phyloP scores from a whole-genome alignment of 768 basidiomycete species.

The Gautieria morchelliformis region DNA sequence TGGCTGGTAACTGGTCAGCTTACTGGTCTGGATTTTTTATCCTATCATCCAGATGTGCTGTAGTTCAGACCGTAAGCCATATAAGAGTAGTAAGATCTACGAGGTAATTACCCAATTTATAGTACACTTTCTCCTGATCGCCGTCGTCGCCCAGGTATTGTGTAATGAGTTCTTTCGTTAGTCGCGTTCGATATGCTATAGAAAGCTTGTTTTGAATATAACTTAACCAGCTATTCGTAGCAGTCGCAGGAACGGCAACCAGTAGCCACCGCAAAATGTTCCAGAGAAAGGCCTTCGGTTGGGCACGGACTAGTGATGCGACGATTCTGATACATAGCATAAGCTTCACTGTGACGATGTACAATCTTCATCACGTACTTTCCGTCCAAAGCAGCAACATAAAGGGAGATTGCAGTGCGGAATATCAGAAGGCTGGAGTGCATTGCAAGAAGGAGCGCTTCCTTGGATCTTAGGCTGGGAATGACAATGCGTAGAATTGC shows the following conservation, averaged over 20 bases:
- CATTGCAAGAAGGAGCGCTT: slow-evolving; percentile 77
- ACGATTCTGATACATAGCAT: slow-evolving; percentile 58
- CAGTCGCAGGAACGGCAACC: slow-evolving; percentile 88
- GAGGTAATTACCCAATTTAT: slow-evolving; percentile 65
- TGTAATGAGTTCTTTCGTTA: slow-evolving; percentile 74
- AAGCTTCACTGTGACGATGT: background rate
- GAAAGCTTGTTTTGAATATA: slow-evolving; percentile 91
- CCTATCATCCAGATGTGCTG: slow-evolving; percentile 89
- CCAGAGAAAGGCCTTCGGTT: slow-evolving; percentile 64
- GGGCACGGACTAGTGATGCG: slow-evolving; percentile 84
- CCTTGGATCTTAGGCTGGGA: slow-evolving; percentile 75
- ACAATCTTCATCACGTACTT: slow-evolving; percentile 39
- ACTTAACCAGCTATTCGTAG: slow-evolving; percentile 87
- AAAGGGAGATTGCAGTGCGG: slow-evolving; percentile 85
- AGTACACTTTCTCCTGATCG: slow-evolving; percentile 81
- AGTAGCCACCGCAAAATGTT: slow-evolving; percentile 87
- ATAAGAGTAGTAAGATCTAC: background rate
- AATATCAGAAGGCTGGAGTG: slow-evolving; percentile 86
- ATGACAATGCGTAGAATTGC: slow-evolving; percentile 80
- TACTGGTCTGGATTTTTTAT: slow-evolving; percentile 95
- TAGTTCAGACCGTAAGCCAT: background rate
- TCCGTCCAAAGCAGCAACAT: slow-evolving; percentile 91
- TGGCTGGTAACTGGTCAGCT: slow-evolving; percentile 13
- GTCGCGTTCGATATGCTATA: slow-evolving; percentile 76
- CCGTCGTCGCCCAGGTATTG: slow-evolving; percentile 73